These are phyloP conservation scores for Stevia rebaudiana DNA, from an alignment of 140 eudicot species.

Conservation along the genomic window DNA sequence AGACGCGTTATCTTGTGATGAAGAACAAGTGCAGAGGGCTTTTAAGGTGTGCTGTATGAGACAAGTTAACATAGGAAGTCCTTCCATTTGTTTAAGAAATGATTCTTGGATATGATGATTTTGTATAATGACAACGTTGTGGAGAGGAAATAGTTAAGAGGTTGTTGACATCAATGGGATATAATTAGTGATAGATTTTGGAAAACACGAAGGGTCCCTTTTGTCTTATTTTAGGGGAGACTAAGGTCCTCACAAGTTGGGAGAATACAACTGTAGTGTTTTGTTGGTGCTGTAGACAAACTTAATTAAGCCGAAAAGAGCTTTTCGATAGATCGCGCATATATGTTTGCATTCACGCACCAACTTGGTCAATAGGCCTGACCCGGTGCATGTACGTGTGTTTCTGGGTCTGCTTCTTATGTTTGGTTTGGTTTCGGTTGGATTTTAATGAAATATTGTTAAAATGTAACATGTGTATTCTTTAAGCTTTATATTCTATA, in stretches of 20 bases:
- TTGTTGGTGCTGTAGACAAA: constrained; percentile 15
- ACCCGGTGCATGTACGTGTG: constrained; percentile 4
- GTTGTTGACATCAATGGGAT: constrained; percentile 25
- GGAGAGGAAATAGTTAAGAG: constrained; percentile 31
- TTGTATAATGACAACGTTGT: constrained; percentile 21
- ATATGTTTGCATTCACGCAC: neutral
- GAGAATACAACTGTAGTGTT: constrained; percentile 29
- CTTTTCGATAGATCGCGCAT: constrained; percentile 5
- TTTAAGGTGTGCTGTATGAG: constrained; percentile 76
- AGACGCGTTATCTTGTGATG: constrained; percentile 32
- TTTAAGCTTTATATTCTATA: too few species aligned
- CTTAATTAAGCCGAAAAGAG: constrained; percentile 21
- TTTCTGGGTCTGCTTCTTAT: neutral
- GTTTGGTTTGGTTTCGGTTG: neutral
- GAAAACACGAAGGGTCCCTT: constrained; percentile 23
- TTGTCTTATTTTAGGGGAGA: constrained; percentile 30
- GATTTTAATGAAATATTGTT: neutral
- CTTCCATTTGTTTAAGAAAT: constrained; percentile 55
- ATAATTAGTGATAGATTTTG: constrained; percentile 18
- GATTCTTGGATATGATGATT: constrained; percentile 20
- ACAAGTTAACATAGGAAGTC: constrained; percentile 77
- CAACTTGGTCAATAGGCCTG: constrained; percentile 15
- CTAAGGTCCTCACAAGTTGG: constrained; percentile 29
- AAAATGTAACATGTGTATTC: too few species aligned
- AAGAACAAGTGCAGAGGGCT: constrained; percentile 52